Evolutionary conservation across 306 rosid species (phyloP), one percentile per base, ranked within the genome.

Genomic region (Vicia faba): DNA sequence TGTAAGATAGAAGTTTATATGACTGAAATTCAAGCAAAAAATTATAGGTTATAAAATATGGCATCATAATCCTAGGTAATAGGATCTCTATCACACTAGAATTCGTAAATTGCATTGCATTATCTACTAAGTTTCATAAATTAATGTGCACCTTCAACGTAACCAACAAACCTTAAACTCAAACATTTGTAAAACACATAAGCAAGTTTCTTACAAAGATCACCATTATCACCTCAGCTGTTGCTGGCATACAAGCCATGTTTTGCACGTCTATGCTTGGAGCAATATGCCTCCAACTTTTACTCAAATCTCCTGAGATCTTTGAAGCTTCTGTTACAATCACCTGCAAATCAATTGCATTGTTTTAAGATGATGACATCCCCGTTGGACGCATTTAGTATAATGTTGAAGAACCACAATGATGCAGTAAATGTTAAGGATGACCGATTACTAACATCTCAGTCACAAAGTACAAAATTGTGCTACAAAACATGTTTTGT

Each of bases 281-380:
- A 51, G 58, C 68, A 68, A 61, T 40, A 70, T 61, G 75, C 76
- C 68, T 89, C 85, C 76, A 85, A 68, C 73, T 72, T 77, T 69
- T 81, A 39, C 84, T 76, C 26, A 70, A 63, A 48, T 83, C 89
- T 64, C 36, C 83, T 45, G 79, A 54, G 33, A 79, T 75, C 70
- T 80, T 89, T 63, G 96, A 84, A 64, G 96, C 98, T 79, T 82
- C 91, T 48, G 79, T 76, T 66, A 89, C 64, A 56, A 92, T 87
- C 75, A 89, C 86, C 96, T 92, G 64, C 78, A 71, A 45, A 72
- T 48, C 73, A 74, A 56, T 35, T 5, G 69, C 23, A 84, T 68
- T 29, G 73, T 55, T 67, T 74, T 33, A 70, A 12, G 75, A 70
- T 36, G 49, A 19, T 19, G 48, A 38, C 67, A 45, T 43, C 18